These are phyloP conservation scores for Aspergillus tanneri DNA, from an alignment of 2,329 filamentous ascomycete genomes.

Conservation along the genomic window DNA sequence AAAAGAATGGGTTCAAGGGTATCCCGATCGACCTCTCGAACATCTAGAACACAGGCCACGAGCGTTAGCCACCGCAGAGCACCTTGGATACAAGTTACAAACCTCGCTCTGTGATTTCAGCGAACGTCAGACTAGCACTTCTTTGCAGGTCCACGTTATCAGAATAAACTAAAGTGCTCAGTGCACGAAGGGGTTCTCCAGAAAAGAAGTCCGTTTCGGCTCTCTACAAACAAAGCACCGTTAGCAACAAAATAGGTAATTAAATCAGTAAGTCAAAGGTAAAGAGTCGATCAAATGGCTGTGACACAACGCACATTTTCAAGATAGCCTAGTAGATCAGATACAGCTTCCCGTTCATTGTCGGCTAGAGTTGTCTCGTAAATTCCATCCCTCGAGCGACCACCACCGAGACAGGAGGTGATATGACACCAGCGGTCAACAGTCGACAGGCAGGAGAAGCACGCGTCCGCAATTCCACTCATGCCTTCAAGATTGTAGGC, in stretches of 20 bases:
- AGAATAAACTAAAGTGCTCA: slow-evolving; percentile 96
- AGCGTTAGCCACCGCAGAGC: slow-evolving; percentile 1
- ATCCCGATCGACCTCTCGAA: slow-evolving; percentile 89
- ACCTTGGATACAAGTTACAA: slow-evolving; percentile 12
- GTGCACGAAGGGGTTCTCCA: slow-evolving; percentile 85
- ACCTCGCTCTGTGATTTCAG: slow-evolving; percentile 98
- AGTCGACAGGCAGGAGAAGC: slow-evolving; percentile 43
- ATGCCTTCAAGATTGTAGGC: slow-evolving; percentile 31
- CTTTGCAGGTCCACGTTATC: slow-evolving; percentile 98
- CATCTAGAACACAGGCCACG: slow-evolving; percentile 67
- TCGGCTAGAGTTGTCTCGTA: slow-evolving; percentile 89
- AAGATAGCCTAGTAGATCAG: slow-evolving; percentile 89
- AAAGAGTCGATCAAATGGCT: slow-evolving; percentile 21
- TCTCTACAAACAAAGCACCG: slow-evolving; percentile 58
- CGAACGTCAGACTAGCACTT: slow-evolving; percentile 96
- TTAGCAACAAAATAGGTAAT: slow-evolving; percentile 20
- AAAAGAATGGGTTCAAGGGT: slow-evolving; percentile 95
- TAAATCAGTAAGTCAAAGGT: slow-evolving; percentile 9
- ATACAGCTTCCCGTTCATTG: slow-evolving; percentile 93
- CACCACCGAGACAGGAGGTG: slow-evolving; percentile 51
- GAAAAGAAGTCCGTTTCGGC: slow-evolving; percentile 98
- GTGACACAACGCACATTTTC: slow-evolving; percentile 72
- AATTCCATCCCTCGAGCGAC: slow-evolving; percentile 74
- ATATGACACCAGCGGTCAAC: slow-evolving; percentile 47
- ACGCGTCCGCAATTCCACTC: slow-evolving; percentile 42